Base-by-base conservation (phyloP, 805 yeast species). In the Nakazawaea sp. region DNA sequence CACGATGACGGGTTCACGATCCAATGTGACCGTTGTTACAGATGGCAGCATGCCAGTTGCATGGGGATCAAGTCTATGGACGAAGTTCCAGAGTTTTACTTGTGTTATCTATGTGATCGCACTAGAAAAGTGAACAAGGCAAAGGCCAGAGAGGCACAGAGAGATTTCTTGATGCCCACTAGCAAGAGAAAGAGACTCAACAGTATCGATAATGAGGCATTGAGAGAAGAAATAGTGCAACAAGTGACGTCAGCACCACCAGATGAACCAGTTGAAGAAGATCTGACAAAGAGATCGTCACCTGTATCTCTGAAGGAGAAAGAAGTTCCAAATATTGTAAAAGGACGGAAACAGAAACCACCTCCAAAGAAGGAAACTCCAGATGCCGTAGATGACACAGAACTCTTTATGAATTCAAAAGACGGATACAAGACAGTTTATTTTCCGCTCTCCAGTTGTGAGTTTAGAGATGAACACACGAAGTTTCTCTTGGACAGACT, bases 11-110 rank as follows among this genome's bases (percentile, higher is more conserved):
- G 97, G 0, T 81, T 86, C 51, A 89, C 95, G 18, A 84, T 92
- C 44, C 97, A 92, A 60, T 92, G 98, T 62, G 96, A 88, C 55
- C 70, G 75, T 24, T 89, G 97, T 57, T 80, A 74, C 56, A 75
- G 95, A 44, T 89, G 97, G 97, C 96, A 89, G 55, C 97, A 89
- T 61, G 88, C 92, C 19, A 67, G 75, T n/a, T 89, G 97, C 58
- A 85, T 87, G 74, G 82, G 81, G 6, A 85, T 84, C 40, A 66
- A 66, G 31, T 73, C 79, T 31, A 75, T 73, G 41, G 81, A 75
- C 27, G 79, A 82, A 34, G 94, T 79, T 0, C 96, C 96, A 0
- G 96, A 87, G 39, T 76, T 75, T 36, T 89, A 83, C 53, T 64
- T 75, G 20, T 89, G 97, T 53, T 84, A 83, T 51, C 68, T 68